Evolutionary conservation across 768 basidiomycete genomes (phyloP).

Genomic region (Serendipita sp.): DNA sequence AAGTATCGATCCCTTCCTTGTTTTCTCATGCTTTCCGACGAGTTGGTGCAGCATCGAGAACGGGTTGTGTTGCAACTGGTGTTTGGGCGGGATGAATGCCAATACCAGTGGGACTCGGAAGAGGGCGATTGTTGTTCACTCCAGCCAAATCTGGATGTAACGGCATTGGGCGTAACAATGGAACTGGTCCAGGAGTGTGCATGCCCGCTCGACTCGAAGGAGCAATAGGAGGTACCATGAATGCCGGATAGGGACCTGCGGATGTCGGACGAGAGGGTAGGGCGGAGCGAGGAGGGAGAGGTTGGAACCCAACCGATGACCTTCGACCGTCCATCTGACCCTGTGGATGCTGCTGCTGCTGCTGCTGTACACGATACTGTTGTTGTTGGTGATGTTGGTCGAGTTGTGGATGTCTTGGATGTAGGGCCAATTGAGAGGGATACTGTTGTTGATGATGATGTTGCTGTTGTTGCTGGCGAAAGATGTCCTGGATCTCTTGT

Average conservation of each 20-base stretch:
- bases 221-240: not conserved
- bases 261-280: not conserved
- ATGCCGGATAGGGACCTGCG: not conserved
- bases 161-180: no score
- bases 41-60: no score
- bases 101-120: not conserved
- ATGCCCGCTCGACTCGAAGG: not conserved
- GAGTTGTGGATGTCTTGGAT: not conserved
- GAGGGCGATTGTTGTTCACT: not conserved
- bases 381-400: not conserved
- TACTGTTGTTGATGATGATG: not conserved
- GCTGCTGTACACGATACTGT: no score
- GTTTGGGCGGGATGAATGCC: not conserved
- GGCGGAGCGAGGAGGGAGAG: not conserved
- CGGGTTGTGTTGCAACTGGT: not conserved
- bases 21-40: no score
- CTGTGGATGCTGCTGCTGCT: no score
- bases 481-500: conserved; percentile 55
- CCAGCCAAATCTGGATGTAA: no score
- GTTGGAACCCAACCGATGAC: not conserved
- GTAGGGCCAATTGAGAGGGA: not conserved
- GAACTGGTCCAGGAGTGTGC: not conserved
- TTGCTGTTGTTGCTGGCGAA: conserved; percentile 14
- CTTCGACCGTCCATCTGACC: no score
- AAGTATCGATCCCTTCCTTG: no score